Percentiles rank a stretch among this genome's conserved stretches.
Evolutionary conservation across 108 stramenopile genomes (phyloP).

Genomic region (Bacterosira constricta): DNA sequence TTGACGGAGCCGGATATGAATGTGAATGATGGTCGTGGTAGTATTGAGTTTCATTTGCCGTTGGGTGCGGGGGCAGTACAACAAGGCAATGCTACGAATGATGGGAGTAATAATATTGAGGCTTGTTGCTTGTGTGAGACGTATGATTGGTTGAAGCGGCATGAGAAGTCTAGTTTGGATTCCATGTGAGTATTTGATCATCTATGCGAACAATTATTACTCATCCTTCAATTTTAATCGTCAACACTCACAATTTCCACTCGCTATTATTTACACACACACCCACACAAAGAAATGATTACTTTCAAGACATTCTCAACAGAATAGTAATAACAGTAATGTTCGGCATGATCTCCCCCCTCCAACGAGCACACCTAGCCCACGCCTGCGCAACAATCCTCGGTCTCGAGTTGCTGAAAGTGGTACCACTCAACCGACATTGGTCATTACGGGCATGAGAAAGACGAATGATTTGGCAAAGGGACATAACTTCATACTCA

Average conservation of each 20-base stretch:
- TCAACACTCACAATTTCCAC: too few relatives aligned
- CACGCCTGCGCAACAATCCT: slow-evolving; percentile 83
- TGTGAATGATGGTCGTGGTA: too few relatives aligned
- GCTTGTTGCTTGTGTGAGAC: slow-evolving; percentile 72
- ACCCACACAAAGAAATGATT: slow-evolving; percentile 43
- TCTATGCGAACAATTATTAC: too few relatives aligned
- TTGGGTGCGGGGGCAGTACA: too few relatives aligned
- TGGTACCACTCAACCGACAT: slow-evolving; percentile 60
- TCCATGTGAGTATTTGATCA: slow-evolving; percentile 63
- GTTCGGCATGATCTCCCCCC: slow-evolving; percentile 55
- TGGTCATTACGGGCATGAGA: slow-evolving; percentile 81
- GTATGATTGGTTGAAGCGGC: slow-evolving; percentile 79
- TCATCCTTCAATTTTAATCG: too few relatives aligned
- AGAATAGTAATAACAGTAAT: slow-evolving; percentile 70
- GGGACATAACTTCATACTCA: slow-evolving; percentile 39
- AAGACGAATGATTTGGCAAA: slow-evolving; percentile 57
- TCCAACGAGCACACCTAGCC: slow-evolving; percentile 72
- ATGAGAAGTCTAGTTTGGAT: slow-evolving; percentile 58
- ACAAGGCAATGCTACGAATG: too few relatives aligned
- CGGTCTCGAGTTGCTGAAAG: slow-evolving; percentile 65
- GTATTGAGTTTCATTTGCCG: too few relatives aligned
- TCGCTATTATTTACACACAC: too few relatives aligned
- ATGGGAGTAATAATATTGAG: too few relatives aligned
- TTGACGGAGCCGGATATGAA: too few relatives aligned
- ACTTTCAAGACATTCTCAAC: slow-evolving; percentile 79